These are phyloP conservation scores for Globisporangium parvum DNA, from an alignment of 352 stramenopile species.

Conservation along the genomic window DNA sequence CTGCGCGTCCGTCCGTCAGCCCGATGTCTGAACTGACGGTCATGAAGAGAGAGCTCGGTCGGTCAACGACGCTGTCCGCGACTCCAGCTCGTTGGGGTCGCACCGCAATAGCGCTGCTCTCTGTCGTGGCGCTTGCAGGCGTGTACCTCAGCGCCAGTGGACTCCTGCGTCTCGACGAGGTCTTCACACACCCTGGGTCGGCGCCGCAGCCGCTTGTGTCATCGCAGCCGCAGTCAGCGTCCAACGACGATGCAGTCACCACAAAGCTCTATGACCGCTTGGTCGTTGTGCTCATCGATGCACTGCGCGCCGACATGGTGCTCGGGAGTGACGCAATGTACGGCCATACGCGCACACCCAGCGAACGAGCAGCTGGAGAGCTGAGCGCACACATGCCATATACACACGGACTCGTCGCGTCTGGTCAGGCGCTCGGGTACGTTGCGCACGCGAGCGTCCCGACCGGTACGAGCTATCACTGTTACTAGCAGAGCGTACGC, in stretches of 20 bases:
- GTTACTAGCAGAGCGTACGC: no score
- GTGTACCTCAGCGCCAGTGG: slow-evolving; percentile 48
- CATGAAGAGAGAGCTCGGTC: neutral
- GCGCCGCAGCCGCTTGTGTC: no score
- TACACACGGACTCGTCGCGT: slow-evolving; percentile 39
- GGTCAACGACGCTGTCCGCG: neutral
- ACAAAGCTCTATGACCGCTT: slow-evolving; percentile 53
- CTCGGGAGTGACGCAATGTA: slow-evolving; percentile 56
- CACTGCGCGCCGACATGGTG: slow-evolving; percentile 85
- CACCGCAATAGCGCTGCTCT: slow-evolving; percentile 17
- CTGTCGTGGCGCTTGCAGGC: slow-evolving; percentile 27
- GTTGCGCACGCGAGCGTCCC: slow-evolving; percentile 76
- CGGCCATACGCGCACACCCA: neutral
- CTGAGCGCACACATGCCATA: slow-evolving; percentile 69
- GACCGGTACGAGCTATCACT: no score
- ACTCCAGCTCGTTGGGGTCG: neutral
- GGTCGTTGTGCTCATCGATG: slow-evolving; percentile 85
- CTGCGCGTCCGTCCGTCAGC: no score
- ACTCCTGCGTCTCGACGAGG: slow-evolving; percentile 50
- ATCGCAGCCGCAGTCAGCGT: no score
- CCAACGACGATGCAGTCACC: no score
- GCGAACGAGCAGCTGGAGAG: slow-evolving; percentile 18
- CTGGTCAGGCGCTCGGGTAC: slow-evolving; percentile 54
- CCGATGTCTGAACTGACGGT: no score
- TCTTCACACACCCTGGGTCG: slow-evolving; percentile 15